These are phyloP conservation scores for Penicillium mononematosum DNA, from an alignment of 495 filamentous ascomycete genomes.

Conservation along the genomic window DNA sequence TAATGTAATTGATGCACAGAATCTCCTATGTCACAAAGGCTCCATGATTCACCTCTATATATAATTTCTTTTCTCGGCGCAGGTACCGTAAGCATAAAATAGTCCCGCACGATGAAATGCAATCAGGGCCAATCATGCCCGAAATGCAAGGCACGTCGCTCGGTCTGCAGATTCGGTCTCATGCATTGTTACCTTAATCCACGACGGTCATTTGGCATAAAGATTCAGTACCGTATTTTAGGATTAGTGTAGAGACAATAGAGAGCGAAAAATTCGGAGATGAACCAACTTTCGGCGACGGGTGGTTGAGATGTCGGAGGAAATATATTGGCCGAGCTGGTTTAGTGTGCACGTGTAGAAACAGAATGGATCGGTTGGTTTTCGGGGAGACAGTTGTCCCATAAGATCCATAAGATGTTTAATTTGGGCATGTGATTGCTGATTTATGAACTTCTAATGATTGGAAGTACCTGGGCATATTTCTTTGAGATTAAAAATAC, in stretches of 20 bases:
- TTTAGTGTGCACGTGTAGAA: constrained; percentile 6
- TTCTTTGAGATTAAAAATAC: not conserved
- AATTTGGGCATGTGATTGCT: not conserved
- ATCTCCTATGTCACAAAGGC: not conserved
- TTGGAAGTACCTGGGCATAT: not conserved
- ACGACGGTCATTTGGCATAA: not conserved
- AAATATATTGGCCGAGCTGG: not conserved
- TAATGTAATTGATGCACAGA: not conserved
- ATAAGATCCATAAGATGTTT: not conserved
- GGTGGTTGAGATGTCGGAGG: not conserved
- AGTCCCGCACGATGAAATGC: not conserved
- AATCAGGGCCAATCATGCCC: constrained; percentile 1
- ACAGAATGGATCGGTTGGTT: not conserved
- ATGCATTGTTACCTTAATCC: not conserved
- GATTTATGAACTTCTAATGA: not conserved
- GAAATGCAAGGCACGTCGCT: not conserved
- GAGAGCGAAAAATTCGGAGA: not conserved
- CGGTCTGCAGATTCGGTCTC: not conserved
- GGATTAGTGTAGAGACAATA: not conserved
- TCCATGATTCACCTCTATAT: not conserved
- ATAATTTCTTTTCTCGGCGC: not conserved
- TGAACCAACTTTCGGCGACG: not conserved
- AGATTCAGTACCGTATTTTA: not conserved
- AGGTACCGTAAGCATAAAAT: not conserved
- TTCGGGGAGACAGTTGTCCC: not conserved